Percentiles rank a stretch among this genome's conserved stretches.
These are phyloP conservation scores for Metschnikowia cerradonensis DNA, from an alignment of 805 yeast genomes.

Conservation along the genomic window DNA sequence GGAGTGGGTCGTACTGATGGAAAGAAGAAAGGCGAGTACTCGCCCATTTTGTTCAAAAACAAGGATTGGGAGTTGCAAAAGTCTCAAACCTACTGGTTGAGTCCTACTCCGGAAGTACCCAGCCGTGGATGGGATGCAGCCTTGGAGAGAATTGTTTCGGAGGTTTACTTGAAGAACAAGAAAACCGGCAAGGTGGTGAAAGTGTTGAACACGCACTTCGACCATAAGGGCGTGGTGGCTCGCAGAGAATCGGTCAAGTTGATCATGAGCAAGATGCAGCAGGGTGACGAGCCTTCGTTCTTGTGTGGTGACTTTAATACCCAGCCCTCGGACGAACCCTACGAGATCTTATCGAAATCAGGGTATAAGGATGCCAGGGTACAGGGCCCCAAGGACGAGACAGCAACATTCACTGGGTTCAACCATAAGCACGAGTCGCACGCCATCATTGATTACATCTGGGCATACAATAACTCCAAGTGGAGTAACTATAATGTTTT, in stretches of 20 bases:
- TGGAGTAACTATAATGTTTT: conserved; percentile 30
- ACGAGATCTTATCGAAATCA: conserved; percentile 31
- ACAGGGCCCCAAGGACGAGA: conserved; percentile 31
- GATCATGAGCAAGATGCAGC: conserved; percentile 38
- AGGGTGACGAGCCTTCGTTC: conserved; percentile 32
- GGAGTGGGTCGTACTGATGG: conserved; percentile 18
- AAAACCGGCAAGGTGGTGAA: conserved; percentile 23
- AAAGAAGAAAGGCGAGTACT: conserved; percentile 14
- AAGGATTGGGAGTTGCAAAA: conserved; percentile 31
- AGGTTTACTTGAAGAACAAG: conserved; percentile 30
- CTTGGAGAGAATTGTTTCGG: conserved; percentile 37
- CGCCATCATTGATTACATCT: conserved; percentile 43
- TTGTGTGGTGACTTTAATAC: conserved; percentile 43
- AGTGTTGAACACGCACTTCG: conserved; percentile 41
- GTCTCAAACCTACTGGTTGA: conserved; percentile 36
- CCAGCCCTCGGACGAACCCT: conserved; percentile 39
- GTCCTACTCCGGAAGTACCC: conserved; percentile 36
- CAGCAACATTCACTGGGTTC: conserved; percentile 49
- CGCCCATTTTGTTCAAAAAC: conserved; percentile 33
- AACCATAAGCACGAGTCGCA: conserved; percentile 25
- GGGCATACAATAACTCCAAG: conserved; percentile 25
- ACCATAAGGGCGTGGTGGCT: conserved; percentile 37
- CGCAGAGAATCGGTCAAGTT: conserved; percentile 31
- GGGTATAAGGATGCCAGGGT: conserved; percentile 39
- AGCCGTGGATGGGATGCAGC: conserved; percentile 44